Percentiles rank a stretch among this genome's conserved stretches.
Evolutionary conservation across 2,329 filamentous ascomycete species (phyloP).

Genomic region (Epichloe aotearoae): DNA sequence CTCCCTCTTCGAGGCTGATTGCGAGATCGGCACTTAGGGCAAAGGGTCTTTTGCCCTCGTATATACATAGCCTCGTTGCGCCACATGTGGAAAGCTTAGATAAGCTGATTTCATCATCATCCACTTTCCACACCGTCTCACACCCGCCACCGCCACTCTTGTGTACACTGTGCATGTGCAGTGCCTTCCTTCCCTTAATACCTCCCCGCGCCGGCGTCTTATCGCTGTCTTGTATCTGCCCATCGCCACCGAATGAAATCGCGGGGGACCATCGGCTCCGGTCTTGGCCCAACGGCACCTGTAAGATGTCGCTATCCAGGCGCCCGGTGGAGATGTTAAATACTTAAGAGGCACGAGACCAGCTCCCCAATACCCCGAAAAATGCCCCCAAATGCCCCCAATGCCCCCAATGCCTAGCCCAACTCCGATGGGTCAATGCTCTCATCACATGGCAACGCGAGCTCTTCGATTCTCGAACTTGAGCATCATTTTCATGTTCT

Average conservation of each 20-base stretch:
- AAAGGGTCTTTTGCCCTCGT: too few species aligned
- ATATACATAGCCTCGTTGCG: too few species aligned
- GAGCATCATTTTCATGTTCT: background rate
- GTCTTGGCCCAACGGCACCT: background rate
- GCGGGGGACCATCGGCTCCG: background rate
- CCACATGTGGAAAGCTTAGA: too few species aligned
- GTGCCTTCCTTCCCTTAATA: too few species aligned
- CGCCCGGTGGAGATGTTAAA: slow-evolving; percentile 1
- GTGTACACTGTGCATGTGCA: too few species aligned
- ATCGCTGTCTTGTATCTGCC: too few species aligned
- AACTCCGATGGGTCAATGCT: background rate
- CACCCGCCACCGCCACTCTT: too few species aligned
- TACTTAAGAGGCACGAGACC: slow-evolving; percentile 2
- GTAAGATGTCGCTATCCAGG: background rate
- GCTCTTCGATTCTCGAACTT: background rate
- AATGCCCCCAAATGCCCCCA: background rate
- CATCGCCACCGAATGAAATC: background rate
- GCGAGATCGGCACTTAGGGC: too few species aligned
- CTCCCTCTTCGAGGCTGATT: too few species aligned
- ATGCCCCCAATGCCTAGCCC: background rate
- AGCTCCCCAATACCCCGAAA: background rate
- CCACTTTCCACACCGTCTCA: too few species aligned
- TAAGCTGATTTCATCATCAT: too few species aligned
- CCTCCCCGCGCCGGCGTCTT: too few species aligned
- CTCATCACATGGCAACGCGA: background rate